These are phyloP conservation scores for Prunus campanulata DNA, from an alignment of 306 rosid species.

Conservation along the genomic window DNA sequence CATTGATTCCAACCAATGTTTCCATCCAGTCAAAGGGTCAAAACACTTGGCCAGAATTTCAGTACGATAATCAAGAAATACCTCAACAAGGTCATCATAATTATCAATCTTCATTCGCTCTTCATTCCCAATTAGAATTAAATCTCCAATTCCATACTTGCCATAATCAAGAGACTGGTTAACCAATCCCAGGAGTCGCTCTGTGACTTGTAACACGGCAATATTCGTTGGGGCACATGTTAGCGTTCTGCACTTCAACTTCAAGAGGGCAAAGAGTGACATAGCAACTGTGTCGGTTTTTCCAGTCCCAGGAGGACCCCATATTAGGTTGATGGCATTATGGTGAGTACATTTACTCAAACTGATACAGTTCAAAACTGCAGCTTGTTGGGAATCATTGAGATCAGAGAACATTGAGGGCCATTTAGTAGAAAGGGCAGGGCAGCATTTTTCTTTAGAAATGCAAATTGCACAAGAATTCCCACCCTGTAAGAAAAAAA, in stretches of 20 bases:
- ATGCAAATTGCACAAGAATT: conserved; percentile 21
- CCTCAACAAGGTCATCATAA: conserved; percentile 19
- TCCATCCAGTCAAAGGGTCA: conserved; percentile 14
- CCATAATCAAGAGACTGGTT: not conserved
- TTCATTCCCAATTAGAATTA: conserved; percentile 32
- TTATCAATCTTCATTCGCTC: conserved; percentile 25
- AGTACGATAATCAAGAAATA: conserved; percentile 25
- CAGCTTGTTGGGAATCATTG: conserved; percentile 45
- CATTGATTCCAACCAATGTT: conserved; percentile 5
- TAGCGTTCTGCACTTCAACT: conserved; percentile 38
- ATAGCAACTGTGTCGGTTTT: conserved; percentile 59
- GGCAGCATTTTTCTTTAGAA: not conserved
- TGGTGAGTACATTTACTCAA: conserved; percentile 28
- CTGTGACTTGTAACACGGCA: conserved; percentile 42
- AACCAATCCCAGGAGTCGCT: conserved; percentile 17
- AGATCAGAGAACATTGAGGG: conserved; percentile 25
- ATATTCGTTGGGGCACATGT: conserved; percentile 67
- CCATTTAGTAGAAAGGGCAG: not conserved
- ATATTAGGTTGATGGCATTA: conserved; percentile 5
- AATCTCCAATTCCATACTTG: conserved; percentile 32
- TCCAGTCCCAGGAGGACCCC: conserved; percentile 76
- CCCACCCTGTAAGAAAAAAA: conserved; percentile 32
- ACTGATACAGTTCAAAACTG: conserved; percentile 36
- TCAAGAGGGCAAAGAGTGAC: conserved; percentile 32
- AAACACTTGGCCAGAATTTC: not conserved